Evolutionary conservation across 2,329 filamentous ascomycete genomes (phyloP).

Genomic region (Trichoderma sp.): DNA sequence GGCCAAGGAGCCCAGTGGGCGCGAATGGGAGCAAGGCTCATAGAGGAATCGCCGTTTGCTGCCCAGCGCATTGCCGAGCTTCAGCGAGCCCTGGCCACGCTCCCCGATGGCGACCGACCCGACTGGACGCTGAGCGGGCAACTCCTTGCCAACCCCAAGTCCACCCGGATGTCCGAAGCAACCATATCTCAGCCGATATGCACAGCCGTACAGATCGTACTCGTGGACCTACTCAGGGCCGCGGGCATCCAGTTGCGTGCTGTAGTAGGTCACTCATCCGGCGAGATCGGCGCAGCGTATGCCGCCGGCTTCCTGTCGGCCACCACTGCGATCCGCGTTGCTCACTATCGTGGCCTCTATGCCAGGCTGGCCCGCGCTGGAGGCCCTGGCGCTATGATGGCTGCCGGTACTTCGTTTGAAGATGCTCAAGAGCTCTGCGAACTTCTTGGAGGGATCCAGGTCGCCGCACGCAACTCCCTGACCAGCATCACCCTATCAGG

Average conservation of each 20-base stretch:
- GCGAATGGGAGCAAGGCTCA: too few relatives aligned
- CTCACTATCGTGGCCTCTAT: neutral
- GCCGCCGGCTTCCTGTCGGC: neutral
- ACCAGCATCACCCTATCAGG: too few relatives aligned
- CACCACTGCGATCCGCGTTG: neutral
- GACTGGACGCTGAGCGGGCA: too few relatives aligned
- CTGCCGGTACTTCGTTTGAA: neutral
- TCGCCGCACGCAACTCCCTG: too few relatives aligned
- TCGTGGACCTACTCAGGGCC: neutral
- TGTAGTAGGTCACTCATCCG: neutral
- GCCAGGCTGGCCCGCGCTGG: neutral
- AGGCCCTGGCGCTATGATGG: neutral
- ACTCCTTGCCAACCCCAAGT: neutral
- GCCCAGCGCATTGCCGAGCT: too few relatives aligned
- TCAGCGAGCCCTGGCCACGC: too few relatives aligned
- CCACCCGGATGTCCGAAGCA: neutral
- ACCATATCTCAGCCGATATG: neutral
- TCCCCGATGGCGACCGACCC: too few relatives aligned
- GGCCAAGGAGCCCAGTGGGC: too few relatives aligned
- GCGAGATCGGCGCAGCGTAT: neutral
- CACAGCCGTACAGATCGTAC: neutral
- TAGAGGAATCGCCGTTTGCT: too few relatives aligned
- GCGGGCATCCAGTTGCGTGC: neutral
- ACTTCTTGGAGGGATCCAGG: too few relatives aligned
- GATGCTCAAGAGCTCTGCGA: neutral